Conservation (phyloP, 139 green algal species). For the Pedinophyceae sp. region DNA sequence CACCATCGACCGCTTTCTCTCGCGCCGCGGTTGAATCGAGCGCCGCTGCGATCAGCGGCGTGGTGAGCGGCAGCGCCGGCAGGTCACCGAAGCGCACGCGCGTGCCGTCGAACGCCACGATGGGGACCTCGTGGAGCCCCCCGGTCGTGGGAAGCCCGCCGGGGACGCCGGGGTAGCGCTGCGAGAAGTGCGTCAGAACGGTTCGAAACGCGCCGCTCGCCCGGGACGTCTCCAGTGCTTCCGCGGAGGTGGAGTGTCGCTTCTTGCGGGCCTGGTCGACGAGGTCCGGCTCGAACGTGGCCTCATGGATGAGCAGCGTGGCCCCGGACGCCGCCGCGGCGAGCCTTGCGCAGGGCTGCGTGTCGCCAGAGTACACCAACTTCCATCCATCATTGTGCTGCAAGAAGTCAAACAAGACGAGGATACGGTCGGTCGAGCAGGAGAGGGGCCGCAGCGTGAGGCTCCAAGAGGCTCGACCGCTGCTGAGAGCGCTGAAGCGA, state of each 20-base stretch:
- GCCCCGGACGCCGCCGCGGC: slow-evolving; percentile 6
- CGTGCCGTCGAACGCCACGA: slow-evolving; percentile 45
- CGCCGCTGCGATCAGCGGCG: slow-evolving; percentile 9
- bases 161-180: slow-evolving; percentile 32
- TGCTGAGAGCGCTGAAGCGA: too few relatives aligned
- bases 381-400: slow-evolving; percentile 41
- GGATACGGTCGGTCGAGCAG: too few relatives aligned
- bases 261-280: slow-evolving; percentile 32
- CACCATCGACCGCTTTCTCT: too few relatives aligned
- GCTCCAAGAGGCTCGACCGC: too few relatives aligned
- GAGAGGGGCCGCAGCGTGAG: too few relatives aligned
- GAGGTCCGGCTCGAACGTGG: slow-evolving; percentile 35
- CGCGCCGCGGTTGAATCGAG: too few relatives aligned
- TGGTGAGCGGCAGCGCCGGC: slow-evolving; percentile 9
- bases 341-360: slow-evolving; percentile 18
- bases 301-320: slow-evolving; percentile 47
- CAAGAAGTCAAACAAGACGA: too few relatives aligned
- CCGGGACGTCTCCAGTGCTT: slow-evolving; percentile 38
- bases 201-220: slow-evolving; percentile 37
- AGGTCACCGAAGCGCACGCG: slow-evolving; percentile 21
- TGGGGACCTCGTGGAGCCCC: neutral
- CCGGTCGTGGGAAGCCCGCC: slow-evolving; percentile 10
- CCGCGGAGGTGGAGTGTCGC: slow-evolving; percentile 52
- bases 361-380: slow-evolving; percentile 62
- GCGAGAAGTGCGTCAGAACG: slow-evolving; percentile 49